Conservation (phyloP, 2,329 filamentous ascomycete genomes). For the Parafenestella ontariensis region DNA sequence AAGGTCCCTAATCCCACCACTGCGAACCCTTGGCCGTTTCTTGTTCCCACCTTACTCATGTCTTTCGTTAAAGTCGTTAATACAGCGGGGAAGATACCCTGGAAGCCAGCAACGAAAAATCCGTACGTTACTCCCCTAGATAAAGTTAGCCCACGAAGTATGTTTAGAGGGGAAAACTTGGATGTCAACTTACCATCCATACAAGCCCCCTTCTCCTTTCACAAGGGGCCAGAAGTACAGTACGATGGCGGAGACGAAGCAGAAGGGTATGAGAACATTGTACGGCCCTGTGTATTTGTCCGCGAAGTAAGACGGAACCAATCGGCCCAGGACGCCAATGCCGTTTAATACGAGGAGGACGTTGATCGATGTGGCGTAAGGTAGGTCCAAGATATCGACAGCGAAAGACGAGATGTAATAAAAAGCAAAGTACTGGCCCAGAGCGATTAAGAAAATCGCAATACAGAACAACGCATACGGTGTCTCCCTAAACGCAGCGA, state of each 20-base stretch:
- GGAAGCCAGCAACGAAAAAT: constrained; percentile 53
- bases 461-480: constrained; percentile 49
- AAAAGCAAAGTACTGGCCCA: constrained; percentile 53
- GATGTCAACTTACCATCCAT: constrained; percentile 54
- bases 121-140: too few relatives aligned
- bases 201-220: constrained; percentile 44
- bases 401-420: constrained; percentile 55
- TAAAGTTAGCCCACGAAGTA: too few relatives aligned
- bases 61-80: constrained; percentile 56
- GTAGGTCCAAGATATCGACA: constrained; percentile 54
- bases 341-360: constrained; percentile 66
- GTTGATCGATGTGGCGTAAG: constrained; percentile 59
- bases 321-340: constrained; percentile 62
- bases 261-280: constrained; percentile 63
- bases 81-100: constrained; percentile 55
- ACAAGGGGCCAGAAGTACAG: constrained; percentile 66
- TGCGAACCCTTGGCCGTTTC: constrained; percentile 58
- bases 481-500: constrained; percentile 50
- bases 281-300: constrained; percentile 62
- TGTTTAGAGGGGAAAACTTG: too few relatives aligned
- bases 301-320: constrained; percentile 61
- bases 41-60: constrained; percentile 54
- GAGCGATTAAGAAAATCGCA: constrained; percentile 42
- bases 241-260: constrained; percentile 55
- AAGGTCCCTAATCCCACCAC: constrained; percentile 55